Base-by-base conservation (phyloP, 2,329 filamentous ascomycete genomes). In the Xylariaceae sp. region DNA sequence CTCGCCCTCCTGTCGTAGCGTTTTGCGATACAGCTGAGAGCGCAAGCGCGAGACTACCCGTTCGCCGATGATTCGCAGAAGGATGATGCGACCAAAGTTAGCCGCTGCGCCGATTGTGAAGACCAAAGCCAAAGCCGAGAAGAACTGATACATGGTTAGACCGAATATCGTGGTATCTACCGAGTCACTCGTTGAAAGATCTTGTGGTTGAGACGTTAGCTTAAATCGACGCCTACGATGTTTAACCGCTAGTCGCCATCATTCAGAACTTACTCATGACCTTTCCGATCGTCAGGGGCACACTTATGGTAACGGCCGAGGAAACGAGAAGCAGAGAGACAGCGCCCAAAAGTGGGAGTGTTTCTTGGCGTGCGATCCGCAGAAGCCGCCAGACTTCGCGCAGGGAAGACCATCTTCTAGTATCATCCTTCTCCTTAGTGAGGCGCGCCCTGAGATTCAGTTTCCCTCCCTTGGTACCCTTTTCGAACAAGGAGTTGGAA, bases 1-100 rank as follows among this genome's bases (percentile, higher is more conserved):
- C 67, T 97, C 94, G 54, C 94, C 94, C 70, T 99, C 94, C 70
- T 99, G 94, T n/a, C 94, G 81, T 64, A 95, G 95, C 0, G 94
- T 99, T 60, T 88, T 84, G 61, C 90, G 84, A 74, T 95, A 99
- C 3, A 99, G 83, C 67, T 90, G 88, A 15, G 92, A 92, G 56
- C 94, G 84, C 51, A 99, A 79, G 62, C 92, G 84, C 10, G 92
- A 87, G 50, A 99, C 94, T 54, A 99, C 94, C 40, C 94, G 83
- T 72, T 99, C 94, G 59, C 94, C 95, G 7, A 99, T 89, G 57
- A 97, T 94, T 22, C 94, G 85, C 19, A 99, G 80, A 50, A 97
- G 86, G 53, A 97, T 87, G 64, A 99, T 95, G 61, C 94, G 86
- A 30, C 91, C 88, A 71, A 96, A 99, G 72, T 96, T 99, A 43